A percentile compares a stretch with the other conserved stretches of the same genome.
Evolutionary conservation across 352 stramenopile genomes (phyloP).

Genomic region (Pythium scleroteichum): DNA sequence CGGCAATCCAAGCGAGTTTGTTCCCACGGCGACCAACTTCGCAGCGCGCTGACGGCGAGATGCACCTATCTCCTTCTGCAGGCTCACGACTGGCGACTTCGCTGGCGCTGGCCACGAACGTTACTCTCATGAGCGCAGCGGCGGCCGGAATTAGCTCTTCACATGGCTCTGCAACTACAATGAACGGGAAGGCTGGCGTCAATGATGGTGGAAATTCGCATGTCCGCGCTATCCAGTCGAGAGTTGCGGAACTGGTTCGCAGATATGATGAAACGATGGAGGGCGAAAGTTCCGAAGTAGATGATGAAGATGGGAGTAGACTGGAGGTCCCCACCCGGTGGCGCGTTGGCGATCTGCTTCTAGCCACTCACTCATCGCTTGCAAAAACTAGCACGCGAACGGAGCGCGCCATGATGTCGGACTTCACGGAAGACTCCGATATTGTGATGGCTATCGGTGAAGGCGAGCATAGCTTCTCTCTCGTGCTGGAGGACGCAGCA

Average conservation of each 20-base stretch:
- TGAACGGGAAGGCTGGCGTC: neutral
- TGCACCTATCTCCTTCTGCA: neutral
- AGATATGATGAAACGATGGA: conserved; percentile 53
- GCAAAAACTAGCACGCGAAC: conserved; percentile 56
- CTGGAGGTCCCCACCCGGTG: conserved; percentile 39
- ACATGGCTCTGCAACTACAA: neutral
- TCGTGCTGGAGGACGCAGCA: conserved; percentile 35
- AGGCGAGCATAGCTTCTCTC: conserved; percentile 36
- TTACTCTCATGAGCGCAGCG: neutral
- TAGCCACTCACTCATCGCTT: conserved; percentile 63
- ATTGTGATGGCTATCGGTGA: conserved; percentile 40
- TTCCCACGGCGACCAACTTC: conserved; percentile 15
- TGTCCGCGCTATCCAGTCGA: conserved; percentile 65
- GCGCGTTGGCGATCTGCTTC: conserved; percentile 62
- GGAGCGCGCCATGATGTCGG: conserved; percentile 49
- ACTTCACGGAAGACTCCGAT: conserved; percentile 58
- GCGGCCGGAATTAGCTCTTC: neutral
- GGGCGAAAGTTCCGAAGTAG: conserved; percentile 23
- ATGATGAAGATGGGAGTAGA: conserved; percentile 27
- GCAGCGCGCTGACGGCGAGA: neutral
- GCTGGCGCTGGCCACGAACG: conserved; percentile 12
- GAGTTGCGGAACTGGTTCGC: conserved; percentile 68
- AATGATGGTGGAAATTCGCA: conserved; percentile 37
- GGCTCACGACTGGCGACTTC: conserved; percentile 23
- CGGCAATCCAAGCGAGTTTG: conserved; percentile 11